Conservation (phyloP, 225 moss, liverwort and hornwort genomes). For the Neckera pumila region DNA sequence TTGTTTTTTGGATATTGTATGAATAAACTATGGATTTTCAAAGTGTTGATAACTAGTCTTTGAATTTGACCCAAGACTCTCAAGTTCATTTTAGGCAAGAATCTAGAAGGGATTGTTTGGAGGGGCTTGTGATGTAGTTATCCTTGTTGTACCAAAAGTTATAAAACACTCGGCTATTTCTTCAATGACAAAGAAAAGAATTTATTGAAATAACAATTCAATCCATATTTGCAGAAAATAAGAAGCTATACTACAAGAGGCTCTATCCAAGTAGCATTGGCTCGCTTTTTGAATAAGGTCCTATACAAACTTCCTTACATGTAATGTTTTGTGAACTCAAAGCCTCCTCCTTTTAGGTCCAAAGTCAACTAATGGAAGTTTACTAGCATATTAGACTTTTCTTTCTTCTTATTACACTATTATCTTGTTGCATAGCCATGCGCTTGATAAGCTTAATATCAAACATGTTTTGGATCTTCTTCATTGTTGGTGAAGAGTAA, state of each 20-base stretch:
- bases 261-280: no score
- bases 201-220: not conserved
- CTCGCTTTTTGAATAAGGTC: not conserved
- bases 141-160: not conserved
- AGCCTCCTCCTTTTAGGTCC: rapidly evolving
- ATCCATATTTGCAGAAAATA: not conserved
- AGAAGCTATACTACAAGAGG: not conserved
- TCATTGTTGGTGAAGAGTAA: rapidly evolving
- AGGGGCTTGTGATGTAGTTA: not conserved
- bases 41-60: no score
- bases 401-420: no score
- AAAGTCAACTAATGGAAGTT: no score
- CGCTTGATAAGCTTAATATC: not conserved
- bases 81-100: not conserved
- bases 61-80: not conserved
- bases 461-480: not conserved
- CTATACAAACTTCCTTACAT: not conserved
- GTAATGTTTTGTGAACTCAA: not conserved
- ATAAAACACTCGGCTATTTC: not conserved
- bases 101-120: not conserved
- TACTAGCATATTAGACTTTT: rapidly evolving
- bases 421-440: not conserved
- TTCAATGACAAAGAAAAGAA: not conserved
- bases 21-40: not conserved
- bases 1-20: not conserved